Percentiles rank a stretch among this genome's conserved stretches.
phyloP scores from a whole-genome alignment of 805 yeast species.

The Kluyveromyces wickerhamii region DNA sequence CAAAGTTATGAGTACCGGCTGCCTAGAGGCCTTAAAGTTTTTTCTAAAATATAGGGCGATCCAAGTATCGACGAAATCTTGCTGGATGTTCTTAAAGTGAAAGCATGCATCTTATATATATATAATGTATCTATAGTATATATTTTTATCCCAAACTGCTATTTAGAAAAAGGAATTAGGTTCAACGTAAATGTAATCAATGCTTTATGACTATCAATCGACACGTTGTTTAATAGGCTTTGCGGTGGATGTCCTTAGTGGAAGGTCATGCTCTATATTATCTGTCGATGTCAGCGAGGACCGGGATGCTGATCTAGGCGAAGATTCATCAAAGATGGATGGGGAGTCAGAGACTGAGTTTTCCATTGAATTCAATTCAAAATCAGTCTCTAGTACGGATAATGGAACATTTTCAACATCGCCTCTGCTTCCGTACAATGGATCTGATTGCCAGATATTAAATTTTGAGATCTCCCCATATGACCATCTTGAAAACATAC shows the following conservation, averaged over 20 bases:
- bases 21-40: too few relatives aligned
- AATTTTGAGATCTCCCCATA: constrained; percentile 37
- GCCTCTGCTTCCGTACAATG: constrained; percentile 23
- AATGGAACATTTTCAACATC: constrained; percentile 30
- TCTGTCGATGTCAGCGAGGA: constrained; percentile 31
- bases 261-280: constrained; percentile 21
- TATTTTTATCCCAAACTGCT: too few relatives aligned
- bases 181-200: too few relatives aligned
- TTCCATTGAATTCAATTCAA: constrained; percentile 21
- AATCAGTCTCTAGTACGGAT: constrained; percentile 16
- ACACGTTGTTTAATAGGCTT: constrained; percentile 17
- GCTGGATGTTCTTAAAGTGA: too few relatives aligned
- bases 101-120: too few relatives aligned
- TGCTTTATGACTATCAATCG: constrained; percentile 14
- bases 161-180: constrained; percentile 6
- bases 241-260: constrained; percentile 14
- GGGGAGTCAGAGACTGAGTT: constrained; percentile 18
- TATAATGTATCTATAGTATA: too few relatives aligned
- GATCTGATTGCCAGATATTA: constrained; percentile 31
- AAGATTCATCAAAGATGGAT: constrained; percentile 27
- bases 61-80: too few relatives aligned
- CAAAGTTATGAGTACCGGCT: too few relatives aligned
- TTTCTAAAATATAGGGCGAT: too few relatives aligned
- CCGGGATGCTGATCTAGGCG: constrained; percentile 25
- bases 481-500: constrained; percentile 62